phyloP scores from a whole-genome alignment of 768 basidiomycete species.

The Suillus americanus region DNA sequence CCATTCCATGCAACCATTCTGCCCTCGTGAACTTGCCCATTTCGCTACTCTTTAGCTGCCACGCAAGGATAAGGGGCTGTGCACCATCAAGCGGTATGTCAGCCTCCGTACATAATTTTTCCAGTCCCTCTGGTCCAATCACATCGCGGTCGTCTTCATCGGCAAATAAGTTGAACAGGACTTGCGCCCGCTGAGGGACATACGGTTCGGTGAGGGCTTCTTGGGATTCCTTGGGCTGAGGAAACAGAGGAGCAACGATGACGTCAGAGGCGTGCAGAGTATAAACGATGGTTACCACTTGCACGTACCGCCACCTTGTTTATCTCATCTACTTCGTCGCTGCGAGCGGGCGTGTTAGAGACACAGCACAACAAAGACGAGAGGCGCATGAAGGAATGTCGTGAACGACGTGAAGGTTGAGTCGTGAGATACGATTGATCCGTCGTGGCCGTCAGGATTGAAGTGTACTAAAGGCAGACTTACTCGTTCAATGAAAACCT shows the following conservation, averaged over 20 bases:
- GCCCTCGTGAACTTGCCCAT: slow-evolving; percentile 70
- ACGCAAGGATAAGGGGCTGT: slow-evolving; percentile 69
- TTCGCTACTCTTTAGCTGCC: slow-evolving; percentile 70
- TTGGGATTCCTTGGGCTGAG: slow-evolving; percentile 5
- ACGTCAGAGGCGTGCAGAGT: slow-evolving; percentile 14
- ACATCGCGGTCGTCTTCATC: slow-evolving; percentile 47
- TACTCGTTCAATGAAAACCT: slow-evolving; percentile 27
- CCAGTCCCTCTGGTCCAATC: slow-evolving; percentile 75
- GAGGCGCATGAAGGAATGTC: slow-evolving; percentile 53
- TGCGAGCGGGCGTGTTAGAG: slow-evolving; percentile 53
- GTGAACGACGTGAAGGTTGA: slow-evolving; percentile 17
- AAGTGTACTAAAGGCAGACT: slow-evolving; percentile 26
- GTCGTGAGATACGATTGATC: slow-evolving; percentile 10
- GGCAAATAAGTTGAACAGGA: slow-evolving; percentile 63
- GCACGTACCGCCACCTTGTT: slow-evolving; percentile 31
- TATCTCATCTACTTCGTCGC: slow-evolving; percentile 43
- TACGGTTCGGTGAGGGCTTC: slow-evolving; percentile 37
- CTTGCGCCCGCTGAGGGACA: slow-evolving; percentile 46
- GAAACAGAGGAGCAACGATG: slow-evolving; percentile 3
- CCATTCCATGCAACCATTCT: slow-evolving; percentile 68
- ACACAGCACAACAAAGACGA: slow-evolving; percentile 63
- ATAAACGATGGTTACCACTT: slow-evolving; percentile 16
- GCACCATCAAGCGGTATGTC: slow-evolving; percentile 74
- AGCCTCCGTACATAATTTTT: slow-evolving; percentile 66
- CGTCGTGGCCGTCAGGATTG: slow-evolving; percentile 13